Evolutionary conservation across 1,139 yeast genomes (phyloP), one percentile per base, ranked within the genome.

Genomic region (Wickerhamomyces sp.): DNA sequence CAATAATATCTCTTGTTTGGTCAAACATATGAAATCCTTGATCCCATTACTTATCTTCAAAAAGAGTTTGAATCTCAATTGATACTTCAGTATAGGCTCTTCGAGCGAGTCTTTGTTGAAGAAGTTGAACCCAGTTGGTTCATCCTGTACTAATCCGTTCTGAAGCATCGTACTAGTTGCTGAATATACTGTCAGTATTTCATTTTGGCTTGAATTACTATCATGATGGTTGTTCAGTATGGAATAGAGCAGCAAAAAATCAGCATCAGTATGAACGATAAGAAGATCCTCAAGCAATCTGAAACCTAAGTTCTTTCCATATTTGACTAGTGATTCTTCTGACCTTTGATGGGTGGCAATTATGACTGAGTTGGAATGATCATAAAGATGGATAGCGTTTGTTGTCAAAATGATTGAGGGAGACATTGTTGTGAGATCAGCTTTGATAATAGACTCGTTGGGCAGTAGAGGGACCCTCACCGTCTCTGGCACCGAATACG

Each of bases 41-140:
- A 75, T 59, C 0, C 66, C 64, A 50, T 68, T 64, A 34, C 72
- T 73, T 46, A 76, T 68, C 51, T 73, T 74, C 29, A 76, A 55
- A 9, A 76, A 71, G 30, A 75, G 59, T 50, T 69, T 71, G 37
- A 76, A 62, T 23, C 76, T 61, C 27, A 76, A 59, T 48, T 67
- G 65, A 43, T 56, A 48, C 43, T 60, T 57, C 37, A 52, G 56
- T 2, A 68, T 61, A 1, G 70, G 69, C 30, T 61, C 39, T 41
- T 65, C 72, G 11, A 57, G 18, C 33, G 50, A 48, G 27, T 44
- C 33, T 41, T 61, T 52, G 37, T 62, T 63, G 34, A 69, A 57
- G 43, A 67, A 58, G 7, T 42, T 43, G 38, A 47, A 39, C 14
- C 37, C 37, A 14, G 14, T 64, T 6, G 11, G 27, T 14, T 15